These are phyloP conservation scores for Microcos paniculata DNA, from an alignment of 345 rosid species.

Conservation along the genomic window DNA sequence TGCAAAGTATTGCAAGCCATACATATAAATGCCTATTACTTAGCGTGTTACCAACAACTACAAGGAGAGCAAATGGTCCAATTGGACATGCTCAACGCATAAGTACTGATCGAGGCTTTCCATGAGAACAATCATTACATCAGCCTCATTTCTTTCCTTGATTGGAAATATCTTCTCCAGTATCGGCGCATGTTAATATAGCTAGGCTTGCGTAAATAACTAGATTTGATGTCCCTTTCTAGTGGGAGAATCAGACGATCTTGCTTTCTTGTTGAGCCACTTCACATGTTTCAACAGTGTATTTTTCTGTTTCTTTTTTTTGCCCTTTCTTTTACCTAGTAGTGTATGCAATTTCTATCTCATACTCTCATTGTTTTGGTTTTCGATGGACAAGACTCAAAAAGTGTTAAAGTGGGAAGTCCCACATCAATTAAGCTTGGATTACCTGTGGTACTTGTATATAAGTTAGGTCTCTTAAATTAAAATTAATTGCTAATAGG, in stretches of 20 bases:
- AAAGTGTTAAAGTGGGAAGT: too few relatives aligned
- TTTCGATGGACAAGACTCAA: too few relatives aligned
- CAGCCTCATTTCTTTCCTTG: neutral
- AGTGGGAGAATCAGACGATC: neutral
- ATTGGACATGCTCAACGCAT: neutral
- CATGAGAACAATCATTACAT: conserved; percentile 4
- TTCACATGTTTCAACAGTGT: neutral
- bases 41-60: conserved; percentile 12
- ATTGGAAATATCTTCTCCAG: neutral
- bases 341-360: too few relatives aligned
- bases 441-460: too few relatives aligned
- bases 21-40: neutral
- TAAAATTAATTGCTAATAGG: too few relatives aligned
- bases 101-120: neutral
- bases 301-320: neutral
- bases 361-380: too few relatives aligned
- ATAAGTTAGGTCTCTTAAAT: too few relatives aligned
- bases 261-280: neutral
- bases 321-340: too few relatives aligned
- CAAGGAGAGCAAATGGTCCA: neutral
- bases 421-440: too few relatives aligned
- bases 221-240: neutral
- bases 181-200: neutral
- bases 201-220: neutral
- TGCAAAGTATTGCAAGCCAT: too few relatives aligned